Evolutionary conservation across 345 rosid genomes (phyloP), one percentile per base, ranked within the genome.

Genomic region (Eucalyptus tenuipes): DNA sequence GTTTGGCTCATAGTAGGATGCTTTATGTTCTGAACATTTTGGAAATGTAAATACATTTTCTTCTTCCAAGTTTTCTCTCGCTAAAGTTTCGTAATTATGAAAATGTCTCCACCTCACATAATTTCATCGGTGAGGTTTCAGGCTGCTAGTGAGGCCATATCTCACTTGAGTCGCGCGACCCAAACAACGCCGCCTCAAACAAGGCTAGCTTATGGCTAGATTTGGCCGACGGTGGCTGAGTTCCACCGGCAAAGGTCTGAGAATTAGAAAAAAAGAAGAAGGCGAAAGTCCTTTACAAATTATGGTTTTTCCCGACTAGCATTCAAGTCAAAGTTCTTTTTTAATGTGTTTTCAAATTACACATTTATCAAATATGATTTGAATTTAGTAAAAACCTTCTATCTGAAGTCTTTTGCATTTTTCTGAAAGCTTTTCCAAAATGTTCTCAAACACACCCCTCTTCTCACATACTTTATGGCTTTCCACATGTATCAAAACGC

Each of bases 211-310:
- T 22, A 55, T 55, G 61, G 29, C 61, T 55, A 55, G 61, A 55
- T 55, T 1, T 55, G 3, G 61, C 2, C 0, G 2, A 25, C 0
- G 13, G 2, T 25, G 13, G 61, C 13, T 24, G 1, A 55, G 29
- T 55, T 22, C 61, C 61, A 55, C 1, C 0, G 0, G 61, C 6
- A 10, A 24, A 55, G 29, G 29, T 55, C 1, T 55, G 5, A 55
- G 61, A 24, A 55, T n/a, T 55, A 8, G 3, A 52, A 17, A 52
- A 49, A 49, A 14, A 52, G 2, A 50, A 16, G 1, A 6, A 53
- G 8, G 59, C 12, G 22, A 22, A 55, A 55, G 29, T 4, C 29
- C 3, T 55, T 55, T 55, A 55, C 13, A 55, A 49, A 49, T 14
- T 49, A 7, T 49, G 52, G 1, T 14, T 49, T 49, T 49, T 49